These are phyloP conservation scores for Crithidia mellificae DNA, from an alignment of 208 protist genomes.

Conservation along the genomic window DNA sequence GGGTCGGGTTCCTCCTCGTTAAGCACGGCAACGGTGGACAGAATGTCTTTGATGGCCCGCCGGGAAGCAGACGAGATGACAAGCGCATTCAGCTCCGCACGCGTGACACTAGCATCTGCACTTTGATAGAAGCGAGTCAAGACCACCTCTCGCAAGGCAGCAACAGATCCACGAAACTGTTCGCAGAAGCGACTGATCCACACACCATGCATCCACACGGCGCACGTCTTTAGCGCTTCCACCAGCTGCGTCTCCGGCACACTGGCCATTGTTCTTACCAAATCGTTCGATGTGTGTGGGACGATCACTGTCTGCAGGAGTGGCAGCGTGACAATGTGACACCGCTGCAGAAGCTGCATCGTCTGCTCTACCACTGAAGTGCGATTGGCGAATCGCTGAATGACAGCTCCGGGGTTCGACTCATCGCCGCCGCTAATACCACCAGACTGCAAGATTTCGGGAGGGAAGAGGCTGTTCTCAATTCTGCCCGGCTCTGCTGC, in stretches of 20 bases:
- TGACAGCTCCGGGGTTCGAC: conserved; percentile 37
- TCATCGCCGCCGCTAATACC: conserved; percentile 78
- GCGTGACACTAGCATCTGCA: conserved; percentile 45
- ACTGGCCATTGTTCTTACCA: conserved; percentile 22
- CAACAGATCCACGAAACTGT: conserved; percentile 62
- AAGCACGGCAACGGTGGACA: conserved; percentile 55
- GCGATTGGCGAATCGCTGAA: conserved; percentile 63
- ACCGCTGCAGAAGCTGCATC: conserved; percentile 50
- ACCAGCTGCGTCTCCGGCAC: conserved; percentile 43
- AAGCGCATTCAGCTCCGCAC: conserved; percentile 63
- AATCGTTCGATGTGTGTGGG: conserved; percentile 29
- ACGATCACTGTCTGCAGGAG: conserved; percentile 27
- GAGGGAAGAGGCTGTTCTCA: conserved; percentile 79
- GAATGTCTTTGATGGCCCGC: conserved; percentile 66
- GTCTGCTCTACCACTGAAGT: conserved; percentile 62
- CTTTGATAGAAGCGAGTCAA: conserved; percentile 72
- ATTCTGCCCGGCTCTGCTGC: conserved; percentile 6
- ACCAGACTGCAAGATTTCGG: conserved; percentile 73
- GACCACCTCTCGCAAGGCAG: conserved; percentile 75
- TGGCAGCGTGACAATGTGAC: conserved; percentile 64
- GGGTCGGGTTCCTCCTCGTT: conserved; percentile 54
- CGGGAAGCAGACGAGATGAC: conserved; percentile 39
- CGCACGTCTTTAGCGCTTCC: conserved; percentile 45
- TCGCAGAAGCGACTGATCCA: conserved; percentile 66
- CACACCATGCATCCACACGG: conserved; percentile 84